Evolutionary conservation across 441 rosid genomes (phyloP).

Genomic region (Corymbia calophylla): DNA sequence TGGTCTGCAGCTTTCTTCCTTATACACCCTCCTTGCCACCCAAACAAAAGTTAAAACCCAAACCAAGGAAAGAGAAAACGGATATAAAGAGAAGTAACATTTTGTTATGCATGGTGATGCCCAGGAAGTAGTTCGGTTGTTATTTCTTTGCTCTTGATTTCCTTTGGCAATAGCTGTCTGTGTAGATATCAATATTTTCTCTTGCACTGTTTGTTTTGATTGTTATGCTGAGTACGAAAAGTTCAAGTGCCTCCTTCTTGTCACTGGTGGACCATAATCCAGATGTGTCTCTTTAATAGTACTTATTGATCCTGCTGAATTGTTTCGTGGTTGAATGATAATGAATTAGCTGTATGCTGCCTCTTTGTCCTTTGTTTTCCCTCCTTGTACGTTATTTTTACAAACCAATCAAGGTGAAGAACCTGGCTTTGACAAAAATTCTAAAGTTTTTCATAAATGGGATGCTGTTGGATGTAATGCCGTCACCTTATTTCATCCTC

Average conservation of each 20-base stretch:
- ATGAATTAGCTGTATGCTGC: background rate
- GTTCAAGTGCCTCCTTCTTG: background rate
- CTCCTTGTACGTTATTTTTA: background rate
- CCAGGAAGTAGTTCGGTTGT: background rate
- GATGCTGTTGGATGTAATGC: background rate
- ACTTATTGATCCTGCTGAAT: background rate
- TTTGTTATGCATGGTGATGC: background rate
- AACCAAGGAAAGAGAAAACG: background rate
- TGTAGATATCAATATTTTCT: background rate
- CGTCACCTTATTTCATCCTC: background rate
- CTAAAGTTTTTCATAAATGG: background rate
- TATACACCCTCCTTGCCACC: background rate
- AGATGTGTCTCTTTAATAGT: background rate
- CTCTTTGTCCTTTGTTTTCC: background rate
- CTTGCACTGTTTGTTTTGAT: background rate
- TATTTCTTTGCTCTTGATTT: background rate
- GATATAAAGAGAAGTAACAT: background rate
- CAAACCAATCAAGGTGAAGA: background rate
- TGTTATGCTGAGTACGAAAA: background rate
- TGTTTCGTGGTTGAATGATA: background rate
- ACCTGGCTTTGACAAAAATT: background rate
- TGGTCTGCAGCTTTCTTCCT: background rate
- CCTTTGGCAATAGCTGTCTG: background rate
- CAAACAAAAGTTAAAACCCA: background rate
- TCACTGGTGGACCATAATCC: background rate